These are phyloP conservation scores for Hibiscus trionum DNA, from an alignment of 345 rosid species.

Conservation along the genomic window DNA sequence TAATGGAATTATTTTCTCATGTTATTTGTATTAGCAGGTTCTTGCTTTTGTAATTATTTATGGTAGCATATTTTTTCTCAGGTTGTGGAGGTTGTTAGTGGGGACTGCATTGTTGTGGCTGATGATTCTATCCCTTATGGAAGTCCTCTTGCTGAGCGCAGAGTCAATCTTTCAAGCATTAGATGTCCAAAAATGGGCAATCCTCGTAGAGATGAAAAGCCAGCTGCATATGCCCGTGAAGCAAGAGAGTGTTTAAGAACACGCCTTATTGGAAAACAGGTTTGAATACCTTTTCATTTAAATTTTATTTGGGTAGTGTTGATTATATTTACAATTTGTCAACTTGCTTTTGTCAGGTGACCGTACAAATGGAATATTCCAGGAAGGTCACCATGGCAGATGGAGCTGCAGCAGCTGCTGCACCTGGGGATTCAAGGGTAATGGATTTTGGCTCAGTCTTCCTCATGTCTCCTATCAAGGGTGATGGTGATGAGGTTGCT, in stretches of 20 bases:
- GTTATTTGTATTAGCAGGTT: not conserved
- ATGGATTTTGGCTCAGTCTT: conserved; percentile 99
- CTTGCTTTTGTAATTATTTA: not conserved
- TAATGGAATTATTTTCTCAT: not conserved
- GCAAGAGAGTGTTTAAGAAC: conserved; percentile 80
- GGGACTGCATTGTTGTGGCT: conserved; percentile 87
- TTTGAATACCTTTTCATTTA: conserved; percentile 19
- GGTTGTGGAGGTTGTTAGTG: conserved; percentile 47
- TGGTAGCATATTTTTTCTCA: conserved; percentile 1
- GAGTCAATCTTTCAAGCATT: conserved; percentile 47
- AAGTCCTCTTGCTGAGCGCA: conserved; percentile 4
- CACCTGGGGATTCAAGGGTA: conserved; percentile 58
- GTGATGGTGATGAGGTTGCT: conserved; percentile 43
- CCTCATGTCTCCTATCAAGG: conserved; percentile 50
- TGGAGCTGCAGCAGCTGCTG: conserved; percentile 43
- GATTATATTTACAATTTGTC: not conserved
- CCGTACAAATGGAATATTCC: conserved; percentile 89
- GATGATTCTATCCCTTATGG: conserved; percentile 41
- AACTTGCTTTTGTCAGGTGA: conserved; percentile 44
- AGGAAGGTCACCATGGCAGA: conserved; percentile 68
- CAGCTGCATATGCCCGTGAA: conserved; percentile 90
- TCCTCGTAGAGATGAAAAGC: conserved; percentile 81
- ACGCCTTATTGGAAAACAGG: conserved; percentile 21
- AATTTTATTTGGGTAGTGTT: not conserved
- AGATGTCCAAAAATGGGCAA: conserved; percentile 87